Conservation (phyloP, 2,329 filamentous ascomycete species). For the Fusarium vanettenii region DNA sequence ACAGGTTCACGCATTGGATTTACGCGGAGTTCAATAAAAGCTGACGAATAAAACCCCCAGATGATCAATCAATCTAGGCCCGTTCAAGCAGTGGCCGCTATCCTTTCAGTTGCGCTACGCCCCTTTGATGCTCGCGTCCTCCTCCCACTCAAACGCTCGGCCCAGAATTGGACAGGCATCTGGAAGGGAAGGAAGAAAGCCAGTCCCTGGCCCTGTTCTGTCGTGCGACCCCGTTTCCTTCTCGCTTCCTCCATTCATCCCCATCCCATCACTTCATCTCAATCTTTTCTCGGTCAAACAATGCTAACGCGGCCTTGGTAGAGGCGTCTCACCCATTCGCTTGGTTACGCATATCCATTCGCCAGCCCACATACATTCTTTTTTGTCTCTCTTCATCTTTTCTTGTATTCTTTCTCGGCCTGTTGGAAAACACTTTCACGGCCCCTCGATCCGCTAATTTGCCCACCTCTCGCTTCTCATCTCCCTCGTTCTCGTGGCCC, state of each 20-base stretch:
- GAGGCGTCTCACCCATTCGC: conserved; percentile 39
- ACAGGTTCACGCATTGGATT: conserved; percentile 1
- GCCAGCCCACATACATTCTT: conserved; percentile 33
- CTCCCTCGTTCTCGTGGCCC: conserved; percentile 15
- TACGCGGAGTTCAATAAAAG: conserved; percentile 15
- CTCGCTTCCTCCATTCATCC: conserved; percentile 18
- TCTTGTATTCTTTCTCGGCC: conserved; percentile 13
- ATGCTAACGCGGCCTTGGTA: conserved; percentile 38
- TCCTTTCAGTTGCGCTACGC: conserved; percentile 21
- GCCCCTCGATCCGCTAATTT: conserved; percentile 26
- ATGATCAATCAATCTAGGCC: conserved; percentile 18
- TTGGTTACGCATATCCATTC: conserved; percentile 37
- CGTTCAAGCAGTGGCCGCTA: conserved; percentile 14
- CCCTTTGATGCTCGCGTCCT: conserved; percentile 27
- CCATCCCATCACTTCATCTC: conserved; percentile 19
- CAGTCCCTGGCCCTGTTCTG: conserved; percentile 27
- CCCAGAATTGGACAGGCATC: conserved; percentile 34
- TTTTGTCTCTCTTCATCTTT: conserved; percentile 18
- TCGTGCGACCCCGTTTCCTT: conserved; percentile 36
- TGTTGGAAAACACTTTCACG: background rate
- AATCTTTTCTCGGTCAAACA: conserved; percentile 35
- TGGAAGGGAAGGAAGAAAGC: background rate
- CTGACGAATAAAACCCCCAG: conserved; percentile 18
- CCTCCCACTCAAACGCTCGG: conserved; percentile 29
- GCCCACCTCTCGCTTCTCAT: conserved; percentile 26